These are phyloP conservation scores for Zoysia pacifica DNA, from an alignment of 176 grass and related monocot species.

Conservation along the genomic window DNA sequence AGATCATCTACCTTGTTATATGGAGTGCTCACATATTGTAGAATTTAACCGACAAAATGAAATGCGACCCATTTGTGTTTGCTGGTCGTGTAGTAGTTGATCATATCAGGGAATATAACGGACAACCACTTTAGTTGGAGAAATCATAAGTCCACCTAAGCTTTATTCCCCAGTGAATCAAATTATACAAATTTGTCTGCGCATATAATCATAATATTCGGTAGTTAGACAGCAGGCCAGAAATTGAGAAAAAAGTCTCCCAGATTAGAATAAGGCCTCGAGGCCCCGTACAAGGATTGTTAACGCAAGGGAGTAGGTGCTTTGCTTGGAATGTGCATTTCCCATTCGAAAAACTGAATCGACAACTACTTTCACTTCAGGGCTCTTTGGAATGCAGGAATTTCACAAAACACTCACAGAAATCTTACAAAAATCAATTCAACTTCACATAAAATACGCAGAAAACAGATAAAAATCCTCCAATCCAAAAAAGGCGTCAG, in stretches of 20 bases:
- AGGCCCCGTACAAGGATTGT: too few relatives aligned
- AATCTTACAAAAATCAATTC: too few relatives aligned
- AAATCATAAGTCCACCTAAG: slow-evolving; percentile 50
- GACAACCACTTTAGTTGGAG: slow-evolving; percentile 40
- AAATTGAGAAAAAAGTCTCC: slow-evolving; percentile 46
- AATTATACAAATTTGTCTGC: slow-evolving; percentile 27
- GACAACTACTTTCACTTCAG: neutral
- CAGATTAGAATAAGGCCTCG: too few relatives aligned
- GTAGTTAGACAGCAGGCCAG: slow-evolving; percentile 13
- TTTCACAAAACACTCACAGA: too few relatives aligned
- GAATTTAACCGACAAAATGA: neutral
- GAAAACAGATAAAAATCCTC: too few relatives aligned
- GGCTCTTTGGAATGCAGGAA: too few relatives aligned
- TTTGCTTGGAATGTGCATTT: too few relatives aligned
- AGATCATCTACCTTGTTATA: neutral
- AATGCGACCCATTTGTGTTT: neutral
- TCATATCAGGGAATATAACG: slow-evolving; percentile 29
- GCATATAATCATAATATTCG: slow-evolving; percentile 27
- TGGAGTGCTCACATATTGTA: neutral
- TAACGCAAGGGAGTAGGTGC: too few relatives aligned
- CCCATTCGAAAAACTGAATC: neutral
- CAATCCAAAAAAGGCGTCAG: too few relatives aligned
- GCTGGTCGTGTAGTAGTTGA: neutral
- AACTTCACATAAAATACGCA: too few relatives aligned
- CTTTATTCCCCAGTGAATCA: slow-evolving; percentile 41